Conservation (phyloP, 83 land plant genomes). For the Diphasiastrum complanatum region DNA sequence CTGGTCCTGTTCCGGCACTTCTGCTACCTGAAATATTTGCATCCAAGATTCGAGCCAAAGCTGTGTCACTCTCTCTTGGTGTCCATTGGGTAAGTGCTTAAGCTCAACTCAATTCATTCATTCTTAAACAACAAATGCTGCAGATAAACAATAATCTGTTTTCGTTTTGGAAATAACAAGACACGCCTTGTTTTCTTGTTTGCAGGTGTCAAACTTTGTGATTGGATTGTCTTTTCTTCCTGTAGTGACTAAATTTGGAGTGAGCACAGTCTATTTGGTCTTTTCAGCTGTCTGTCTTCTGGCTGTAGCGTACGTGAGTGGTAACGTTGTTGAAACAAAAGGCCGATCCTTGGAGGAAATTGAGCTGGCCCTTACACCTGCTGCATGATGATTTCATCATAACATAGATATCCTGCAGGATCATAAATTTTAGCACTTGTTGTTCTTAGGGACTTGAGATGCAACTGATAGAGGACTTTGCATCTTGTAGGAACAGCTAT, state of each 20-base stretch:
- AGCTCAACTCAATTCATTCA: background rate
- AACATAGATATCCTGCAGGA: too few relatives aligned
- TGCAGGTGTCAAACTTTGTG: conserved; percentile 12
- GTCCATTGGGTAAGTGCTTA: conserved; percentile 17
- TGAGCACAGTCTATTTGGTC: conserved; percentile 3
- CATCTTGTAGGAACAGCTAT: too few relatives aligned
- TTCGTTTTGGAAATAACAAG: background rate
- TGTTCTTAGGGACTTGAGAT: too few relatives aligned
- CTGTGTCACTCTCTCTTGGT: conserved; percentile 20
- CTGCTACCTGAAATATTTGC: conserved; percentile 24
- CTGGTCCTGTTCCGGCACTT: conserved; percentile 23
- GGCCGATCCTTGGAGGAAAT: conserved; percentile 24
- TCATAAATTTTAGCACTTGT: too few relatives aligned
- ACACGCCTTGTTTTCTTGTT: background rate
- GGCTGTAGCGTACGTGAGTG: conserved; percentile 12
- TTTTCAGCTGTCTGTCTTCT: conserved; percentile 10
- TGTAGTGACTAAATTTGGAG: conserved; percentile 9
- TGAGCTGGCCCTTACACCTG: conserved; percentile 42
- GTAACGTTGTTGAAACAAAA: conserved; percentile 14
- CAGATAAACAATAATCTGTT: background rate
- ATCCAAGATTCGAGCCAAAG: conserved; percentile 23
- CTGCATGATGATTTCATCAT: conserved; percentile 12
- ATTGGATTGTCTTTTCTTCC: conserved; percentile 16
- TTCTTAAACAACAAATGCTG: background rate
- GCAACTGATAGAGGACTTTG: too few relatives aligned